Percentiles rank a stretch among this genome's conserved stretches.
Evolutionary conservation across 2,329 filamentous ascomycete species (phyloP).

Genomic region (Fusarium circinatum): DNA sequence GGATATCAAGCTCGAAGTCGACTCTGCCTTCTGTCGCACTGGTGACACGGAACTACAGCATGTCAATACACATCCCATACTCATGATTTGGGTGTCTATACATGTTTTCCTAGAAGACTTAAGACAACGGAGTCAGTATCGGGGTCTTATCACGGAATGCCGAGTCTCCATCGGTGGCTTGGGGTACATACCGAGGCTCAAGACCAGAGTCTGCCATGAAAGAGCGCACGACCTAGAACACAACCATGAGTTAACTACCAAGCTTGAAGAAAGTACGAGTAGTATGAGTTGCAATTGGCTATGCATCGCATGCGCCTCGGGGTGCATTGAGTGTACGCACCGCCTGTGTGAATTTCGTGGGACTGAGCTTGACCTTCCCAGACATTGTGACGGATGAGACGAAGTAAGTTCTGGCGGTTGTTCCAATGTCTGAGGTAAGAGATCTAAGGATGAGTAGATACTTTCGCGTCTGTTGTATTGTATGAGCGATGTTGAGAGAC

Average conservation of each 20-base stretch:
- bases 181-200: conserved; percentile 77
- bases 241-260: not conserved
- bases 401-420: too few relatives aligned
- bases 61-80: not conserved
- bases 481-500: not conserved
- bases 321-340: conserved; percentile 35
- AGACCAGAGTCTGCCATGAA: conserved; percentile 88
- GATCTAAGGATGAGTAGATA: accelerated
- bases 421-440: accelerated
- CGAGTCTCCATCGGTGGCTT: too few relatives aligned
- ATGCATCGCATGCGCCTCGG: not conserved
- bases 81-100: not conserved
- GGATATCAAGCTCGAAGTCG: conserved; percentile 79
- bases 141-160: not conserved
- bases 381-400: conserved; percentile 40
- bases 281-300: not conserved
- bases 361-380: conserved; percentile 49
- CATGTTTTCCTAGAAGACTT: conserved; percentile 47
- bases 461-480: not conserved
- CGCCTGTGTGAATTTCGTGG: conserved; percentile 50
- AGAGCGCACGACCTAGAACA: conserved; percentile 79
- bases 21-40: conserved; percentile 73
- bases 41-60: conserved; percentile 70
- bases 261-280: accelerated
- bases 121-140: not conserved